Conservation (phyloP, 208 protist genomes). For the Leishmania tropica region DNA sequence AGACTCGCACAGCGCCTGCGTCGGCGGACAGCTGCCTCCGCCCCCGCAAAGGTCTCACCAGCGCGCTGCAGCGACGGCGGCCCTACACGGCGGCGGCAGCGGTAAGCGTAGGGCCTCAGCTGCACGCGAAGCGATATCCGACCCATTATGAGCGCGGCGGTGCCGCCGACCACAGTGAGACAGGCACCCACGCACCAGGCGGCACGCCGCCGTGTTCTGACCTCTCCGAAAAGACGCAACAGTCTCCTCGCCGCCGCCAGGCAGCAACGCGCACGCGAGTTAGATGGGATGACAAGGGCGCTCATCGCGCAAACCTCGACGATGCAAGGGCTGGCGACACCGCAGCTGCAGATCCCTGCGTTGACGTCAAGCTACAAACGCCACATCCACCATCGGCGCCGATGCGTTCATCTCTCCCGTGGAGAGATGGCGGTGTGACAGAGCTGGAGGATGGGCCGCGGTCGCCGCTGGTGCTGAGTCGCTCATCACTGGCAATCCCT, state of each 20-base stretch:
- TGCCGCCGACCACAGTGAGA: background rate
- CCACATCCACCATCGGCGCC: background rate
- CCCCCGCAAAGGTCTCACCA: background rate
- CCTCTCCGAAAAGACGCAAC: background rate
- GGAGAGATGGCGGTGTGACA: background rate
- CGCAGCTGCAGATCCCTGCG: background rate
- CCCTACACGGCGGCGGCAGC: conserved; percentile 2
- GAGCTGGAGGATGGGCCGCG: background rate
- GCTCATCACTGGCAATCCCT: background rate
- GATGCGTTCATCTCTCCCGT: background rate
- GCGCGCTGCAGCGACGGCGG: background rate
- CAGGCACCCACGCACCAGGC: background rate
- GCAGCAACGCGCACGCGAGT: background rate
- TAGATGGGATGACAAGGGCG: background rate
- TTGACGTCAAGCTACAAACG: background rate
- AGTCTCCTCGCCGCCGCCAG: background rate
- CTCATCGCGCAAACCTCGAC: background rate
- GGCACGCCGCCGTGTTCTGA: background rate
- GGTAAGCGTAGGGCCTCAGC: background rate
- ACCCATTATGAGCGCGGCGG: too few species aligned
- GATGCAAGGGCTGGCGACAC: background rate
- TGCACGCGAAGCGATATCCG: background rate
- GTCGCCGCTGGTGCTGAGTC: background rate
- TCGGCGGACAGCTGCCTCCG: background rate
- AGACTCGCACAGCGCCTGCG: background rate